Percentiles rank a stretch among this genome's conserved stretches.
Conservation (phyloP, 352 stramenopile genomes). For the Pythium rishiriense region DNA sequence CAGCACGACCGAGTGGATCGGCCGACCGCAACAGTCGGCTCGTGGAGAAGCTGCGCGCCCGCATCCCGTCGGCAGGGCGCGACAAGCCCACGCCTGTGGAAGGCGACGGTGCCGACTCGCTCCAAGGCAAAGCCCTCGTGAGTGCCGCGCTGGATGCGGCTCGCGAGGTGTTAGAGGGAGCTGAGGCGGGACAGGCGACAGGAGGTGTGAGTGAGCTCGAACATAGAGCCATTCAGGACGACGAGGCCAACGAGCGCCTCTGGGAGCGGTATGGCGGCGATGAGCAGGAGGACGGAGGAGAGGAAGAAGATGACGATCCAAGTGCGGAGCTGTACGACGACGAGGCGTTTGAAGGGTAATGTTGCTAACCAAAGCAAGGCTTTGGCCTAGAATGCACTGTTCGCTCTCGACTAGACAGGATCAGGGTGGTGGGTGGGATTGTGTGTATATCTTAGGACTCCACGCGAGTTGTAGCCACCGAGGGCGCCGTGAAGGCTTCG, state of each 20-base stretch:
- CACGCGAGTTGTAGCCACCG: not conserved
- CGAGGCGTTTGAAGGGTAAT: conserved; percentile 27
- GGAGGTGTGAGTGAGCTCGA: conserved; percentile 14
- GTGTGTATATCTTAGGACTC: conserved; percentile 2
- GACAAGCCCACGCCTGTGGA: not conserved
- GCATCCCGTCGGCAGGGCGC: conserved; percentile 40
- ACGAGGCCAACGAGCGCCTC: conserved; percentile 7
- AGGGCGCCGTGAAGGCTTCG: conserved; percentile 48
- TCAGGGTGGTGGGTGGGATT: not conserved
- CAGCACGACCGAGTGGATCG: conserved; percentile 10
- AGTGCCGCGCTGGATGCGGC: conserved; percentile 13
- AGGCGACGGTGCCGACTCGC: too few species aligned
- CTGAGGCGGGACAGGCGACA: not conserved
- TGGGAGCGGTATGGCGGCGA: conserved; percentile 28
- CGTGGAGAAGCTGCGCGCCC: conserved; percentile 54
- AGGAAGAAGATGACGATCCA: conserved; percentile 15
- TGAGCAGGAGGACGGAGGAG: conserved; percentile 3
- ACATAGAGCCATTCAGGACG: conserved; percentile 32
- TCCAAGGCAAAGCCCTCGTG: too few species aligned
- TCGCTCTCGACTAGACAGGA: too few species aligned
- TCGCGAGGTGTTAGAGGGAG: conserved; percentile 1
- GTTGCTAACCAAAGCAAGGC: not conserved
- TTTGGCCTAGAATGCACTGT: too few species aligned
- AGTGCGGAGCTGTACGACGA: conserved; percentile 32
- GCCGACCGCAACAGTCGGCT: conserved; percentile 34